Evolutionary conservation across 345 rosid species (phyloP), one percentile per base, ranked within the genome.

Genomic region (Geranium rotundifolium): DNA sequence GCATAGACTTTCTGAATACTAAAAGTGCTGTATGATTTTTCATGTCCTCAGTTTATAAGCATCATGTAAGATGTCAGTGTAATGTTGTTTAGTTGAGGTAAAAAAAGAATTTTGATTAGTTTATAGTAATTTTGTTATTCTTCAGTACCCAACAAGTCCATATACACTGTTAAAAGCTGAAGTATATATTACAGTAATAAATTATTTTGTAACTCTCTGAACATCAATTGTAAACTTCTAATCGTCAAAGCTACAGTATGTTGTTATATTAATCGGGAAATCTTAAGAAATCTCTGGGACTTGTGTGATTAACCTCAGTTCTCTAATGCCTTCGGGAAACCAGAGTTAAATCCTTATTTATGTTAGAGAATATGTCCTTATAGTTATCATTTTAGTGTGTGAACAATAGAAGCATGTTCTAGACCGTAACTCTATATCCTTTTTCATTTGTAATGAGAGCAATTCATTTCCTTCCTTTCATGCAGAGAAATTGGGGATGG

Each of bases 401-500:
- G 7, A 23, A 10, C 17, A 0, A 7, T 59, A 23, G 14, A 57
- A 57, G 59, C 3, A 58, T 23, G 37, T 62, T 34, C 6, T 34
- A 4, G 10, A 34, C 46, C 29, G 57, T 7, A 61, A 7, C 49
- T 52, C 29, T 23, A 16, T 34, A 10, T 31, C 17, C 19, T 67
- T 23, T 50, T 65, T 31, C 10, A 58, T 52, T 19, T 60, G 59
- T 56, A 15, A 18, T 20, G 23, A 17, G 61, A 63, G 4, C 41
- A 39, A 65, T 65, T 66, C 62, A 29, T 30, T 65, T 61, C 49
- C 29, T 56, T 62, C 61, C 62, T 34, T 62, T 61, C 56, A 18
- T 73, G 68, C 79, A 89, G 98, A 71, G 98, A 92, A 86, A 59
- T 89, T 72, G 98, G 98, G 65, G 72, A 67, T 78, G 98, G 97